Evolutionary conservation across 257 asterid genomes (phyloP).

Genomic region (Petunia axillaris): DNA sequence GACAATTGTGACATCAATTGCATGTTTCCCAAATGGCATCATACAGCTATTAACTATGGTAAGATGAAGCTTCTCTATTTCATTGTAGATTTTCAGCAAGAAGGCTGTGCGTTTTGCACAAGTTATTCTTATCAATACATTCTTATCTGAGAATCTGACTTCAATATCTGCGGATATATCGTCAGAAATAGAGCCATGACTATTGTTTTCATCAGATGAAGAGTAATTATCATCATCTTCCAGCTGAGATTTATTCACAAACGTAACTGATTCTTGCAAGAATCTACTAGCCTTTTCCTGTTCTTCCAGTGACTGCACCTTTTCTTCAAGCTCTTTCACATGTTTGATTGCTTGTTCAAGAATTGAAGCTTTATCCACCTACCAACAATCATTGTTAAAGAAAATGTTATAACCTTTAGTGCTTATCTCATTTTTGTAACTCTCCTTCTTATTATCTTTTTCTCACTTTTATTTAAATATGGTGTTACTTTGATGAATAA

Average conservation of each 20-base stretch:
- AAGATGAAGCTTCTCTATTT: constrained; percentile 34
- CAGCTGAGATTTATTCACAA: constrained; percentile 35
- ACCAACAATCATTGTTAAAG: no score
- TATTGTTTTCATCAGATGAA: constrained; percentile 30
- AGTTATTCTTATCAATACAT: constrained; percentile 32
- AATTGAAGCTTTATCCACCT: constrained; percentile 52
- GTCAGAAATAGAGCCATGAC: constrained; percentile 15
- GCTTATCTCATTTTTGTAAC: no score
- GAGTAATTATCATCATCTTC: constrained; percentile 33
- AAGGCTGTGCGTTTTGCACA: constrained; percentile 29
- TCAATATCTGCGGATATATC: constrained; percentile 38
- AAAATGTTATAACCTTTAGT: no score
- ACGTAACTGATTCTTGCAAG: constrained; percentile 31
- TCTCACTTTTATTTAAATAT: no score
- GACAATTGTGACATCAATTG: constrained; percentile 31
- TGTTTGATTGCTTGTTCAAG: constrained; percentile 42
- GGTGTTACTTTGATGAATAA: background rate
- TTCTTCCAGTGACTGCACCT: constrained; percentile 39
- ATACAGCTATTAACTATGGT: constrained; percentile 29
- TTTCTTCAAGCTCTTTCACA: constrained; percentile 45
- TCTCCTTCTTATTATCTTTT: no score
- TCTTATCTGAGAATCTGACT: constrained; percentile 28
- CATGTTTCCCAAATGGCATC: constrained; percentile 32
- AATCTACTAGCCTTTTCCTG: constrained; percentile 24
- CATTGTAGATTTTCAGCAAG: constrained; percentile 23